These are phyloP conservation scores for Aspergillus pseudoglaucus DNA, from an alignment of 2,329 filamentous ascomycete genomes.

Conservation along the genomic window DNA sequence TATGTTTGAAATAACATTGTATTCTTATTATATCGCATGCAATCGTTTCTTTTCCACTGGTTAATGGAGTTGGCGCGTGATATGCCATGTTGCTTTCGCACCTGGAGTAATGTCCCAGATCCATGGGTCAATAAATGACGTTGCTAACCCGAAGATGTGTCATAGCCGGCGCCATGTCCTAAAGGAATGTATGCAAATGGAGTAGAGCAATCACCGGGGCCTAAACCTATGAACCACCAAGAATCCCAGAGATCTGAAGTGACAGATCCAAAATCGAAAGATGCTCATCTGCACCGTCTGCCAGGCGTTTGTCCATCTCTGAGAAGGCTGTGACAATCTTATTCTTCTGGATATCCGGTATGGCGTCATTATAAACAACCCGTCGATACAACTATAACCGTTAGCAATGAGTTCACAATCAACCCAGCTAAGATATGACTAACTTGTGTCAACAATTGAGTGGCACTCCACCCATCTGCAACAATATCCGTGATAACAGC, in stretches of 20 bases:
- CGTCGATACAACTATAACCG: constrained; percentile 56
- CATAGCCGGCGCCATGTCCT: too few species aligned
- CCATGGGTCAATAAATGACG: too few species aligned
- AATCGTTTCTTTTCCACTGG: too few species aligned
- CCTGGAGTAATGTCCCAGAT: too few species aligned
- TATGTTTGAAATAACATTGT: too few species aligned
- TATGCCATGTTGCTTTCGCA: too few species aligned
- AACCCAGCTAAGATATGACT: constrained; percentile 11
- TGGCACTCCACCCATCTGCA: constrained; percentile 93
- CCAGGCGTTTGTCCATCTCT: constrained; percentile 85
- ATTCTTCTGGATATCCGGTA: constrained; percentile 81
- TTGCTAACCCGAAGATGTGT: too few species aligned
- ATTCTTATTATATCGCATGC: too few species aligned
- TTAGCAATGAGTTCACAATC: constrained; percentile 4
- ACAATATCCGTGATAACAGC: constrained; percentile 83
- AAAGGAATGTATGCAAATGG: too few species aligned
- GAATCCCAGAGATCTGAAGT: constrained; percentile 69
- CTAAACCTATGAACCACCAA: constrained; percentile 36
- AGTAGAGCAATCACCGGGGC: too few species aligned
- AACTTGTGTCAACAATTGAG: constrained; percentile 77
- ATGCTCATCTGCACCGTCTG: constrained; percentile 94
- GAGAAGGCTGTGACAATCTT: constrained; percentile 85
- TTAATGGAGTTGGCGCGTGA: too few species aligned
- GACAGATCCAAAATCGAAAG: constrained; percentile 80
- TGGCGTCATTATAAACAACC: constrained; percentile 74